phyloP scores from a whole-genome alignment of 345 rosid genomes.

The Gossypium arboreum region DNA sequence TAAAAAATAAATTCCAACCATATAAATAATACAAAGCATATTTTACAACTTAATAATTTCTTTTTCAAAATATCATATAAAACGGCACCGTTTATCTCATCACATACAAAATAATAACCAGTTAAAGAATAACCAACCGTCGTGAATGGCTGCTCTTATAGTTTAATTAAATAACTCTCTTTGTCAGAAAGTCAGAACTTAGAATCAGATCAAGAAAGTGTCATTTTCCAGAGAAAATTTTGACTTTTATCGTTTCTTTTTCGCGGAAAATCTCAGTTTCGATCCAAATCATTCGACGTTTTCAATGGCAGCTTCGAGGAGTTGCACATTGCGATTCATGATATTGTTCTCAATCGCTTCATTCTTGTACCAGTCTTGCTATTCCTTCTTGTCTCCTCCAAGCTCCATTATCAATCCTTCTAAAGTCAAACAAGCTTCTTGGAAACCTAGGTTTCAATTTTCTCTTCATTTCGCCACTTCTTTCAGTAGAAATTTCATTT shows the following conservation, averaged over 20 bases:
- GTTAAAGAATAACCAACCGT: not conserved
- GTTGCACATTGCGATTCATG: constrained; percentile 22
- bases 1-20: too few species aligned
- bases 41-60: too few species aligned
- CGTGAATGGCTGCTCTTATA: not conserved
- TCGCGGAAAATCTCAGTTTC: constrained; percentile 14
- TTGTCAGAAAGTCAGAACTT: not conserved
- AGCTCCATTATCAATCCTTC: constrained; percentile 70
- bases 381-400: constrained; percentile 48
- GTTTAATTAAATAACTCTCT: not conserved
- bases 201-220: not conserved
- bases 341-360: constrained; percentile 33
- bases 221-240: constrained; percentile 8
- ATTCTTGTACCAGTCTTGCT: constrained; percentile 31
- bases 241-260: not conserved
- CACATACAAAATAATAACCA: not conserved
- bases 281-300: constrained; percentile 17
- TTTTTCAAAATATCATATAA: not conserved
- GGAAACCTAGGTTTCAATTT: constrained; percentile 63
- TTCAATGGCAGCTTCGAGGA: constrained; percentile 15
- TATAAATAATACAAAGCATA: too few species aligned
- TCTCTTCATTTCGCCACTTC: not conserved
- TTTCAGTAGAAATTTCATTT: not conserved
- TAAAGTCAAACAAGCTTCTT: constrained; percentile 81
- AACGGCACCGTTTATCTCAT: not conserved